These are phyloP conservation scores for Venturia asperata DNA, from an alignment of 2,329 filamentous ascomycete species.

Conservation along the genomic window DNA sequence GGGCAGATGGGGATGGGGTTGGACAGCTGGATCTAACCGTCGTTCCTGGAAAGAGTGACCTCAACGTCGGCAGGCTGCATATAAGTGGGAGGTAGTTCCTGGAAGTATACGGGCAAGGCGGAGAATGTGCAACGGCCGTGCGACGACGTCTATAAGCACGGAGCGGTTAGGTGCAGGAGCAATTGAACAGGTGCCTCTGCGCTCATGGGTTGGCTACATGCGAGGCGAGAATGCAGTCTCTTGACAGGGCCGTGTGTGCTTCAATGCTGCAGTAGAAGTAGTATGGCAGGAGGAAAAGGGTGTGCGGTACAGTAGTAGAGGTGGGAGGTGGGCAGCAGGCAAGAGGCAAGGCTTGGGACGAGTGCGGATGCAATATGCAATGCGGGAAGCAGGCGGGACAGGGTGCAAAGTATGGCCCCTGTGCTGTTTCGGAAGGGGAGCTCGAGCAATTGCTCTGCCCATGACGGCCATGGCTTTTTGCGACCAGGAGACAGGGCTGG, in stretches of 20 bases:
- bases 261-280: conserved; percentile 1
- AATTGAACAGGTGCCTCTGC: conserved; percentile 17
- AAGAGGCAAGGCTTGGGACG: conserved; percentile 15
- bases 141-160: conserved; percentile 12
- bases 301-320: neutral
- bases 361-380: conserved; percentile 15
- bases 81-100: conserved; percentile 14
- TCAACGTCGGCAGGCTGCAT: conserved; percentile 19
- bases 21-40: conserved; percentile 13
- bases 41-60: conserved; percentile 16
- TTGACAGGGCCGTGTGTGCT: neutral
- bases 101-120: conserved; percentile 12
- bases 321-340: neutral
- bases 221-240: conserved; percentile 10
- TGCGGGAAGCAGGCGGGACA: conserved; percentile 19
- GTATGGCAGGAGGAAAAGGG: neutral
- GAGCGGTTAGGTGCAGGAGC: conserved; percentile 18
- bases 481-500: neutral
- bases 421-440: conserved; percentile 5
- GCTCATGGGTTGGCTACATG: conserved; percentile 12
- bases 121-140: conserved; percentile 16
- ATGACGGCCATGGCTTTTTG: conserved; percentile 6
- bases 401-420: conserved; percentile 14
- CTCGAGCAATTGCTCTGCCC: neutral
- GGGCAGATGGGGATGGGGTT: neutral